These are phyloP conservation scores for Ascochyta rabiei DNA, from an alignment of 2,329 filamentous ascomycete species.

Conservation along the genomic window DNA sequence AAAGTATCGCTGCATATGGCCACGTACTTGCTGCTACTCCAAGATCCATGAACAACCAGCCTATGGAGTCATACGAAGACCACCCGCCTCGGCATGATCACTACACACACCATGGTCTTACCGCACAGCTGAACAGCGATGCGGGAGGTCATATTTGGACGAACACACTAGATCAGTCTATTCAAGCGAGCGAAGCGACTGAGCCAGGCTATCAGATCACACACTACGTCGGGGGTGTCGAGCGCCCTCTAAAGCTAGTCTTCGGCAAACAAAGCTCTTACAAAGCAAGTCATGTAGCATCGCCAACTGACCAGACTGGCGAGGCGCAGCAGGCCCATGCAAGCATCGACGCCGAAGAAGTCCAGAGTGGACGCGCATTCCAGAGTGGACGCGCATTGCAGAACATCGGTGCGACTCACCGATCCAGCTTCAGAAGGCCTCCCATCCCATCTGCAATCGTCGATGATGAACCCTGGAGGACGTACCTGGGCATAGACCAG, in stretches of 20 bases:
- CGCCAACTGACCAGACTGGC: conserved; percentile 17
- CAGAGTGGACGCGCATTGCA: background rate
- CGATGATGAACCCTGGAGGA: conserved; percentile 38
- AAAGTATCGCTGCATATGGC: background rate
- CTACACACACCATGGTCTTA: conserved; percentile 2
- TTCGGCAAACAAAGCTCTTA: conserved; percentile 20
- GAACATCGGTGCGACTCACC: conserved; percentile 1
- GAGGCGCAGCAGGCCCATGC: conserved; percentile 20
- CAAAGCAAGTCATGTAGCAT: conserved; percentile 7
- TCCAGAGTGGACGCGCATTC: background rate
- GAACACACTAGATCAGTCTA: background rate
- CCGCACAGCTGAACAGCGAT: background rate
- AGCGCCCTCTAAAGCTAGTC: conserved; percentile 27
- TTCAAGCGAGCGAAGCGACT: conserved; percentile 8
- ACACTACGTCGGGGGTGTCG: conserved; percentile 20
- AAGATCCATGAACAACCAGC: background rate
- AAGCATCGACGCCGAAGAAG: background rate
- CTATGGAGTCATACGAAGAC: background rate
- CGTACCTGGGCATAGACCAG: conserved; percentile 29
- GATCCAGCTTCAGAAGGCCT: background rate
- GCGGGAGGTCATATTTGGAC: background rate
- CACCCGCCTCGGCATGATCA: conserved; percentile 6
- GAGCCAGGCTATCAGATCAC: conserved; percentile 23
- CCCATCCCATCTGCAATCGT: conserved; percentile 19
- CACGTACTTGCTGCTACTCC: background rate